phyloP scores from a whole-genome alignment of 2,329 filamentous ascomycete genomes.

The Fusarium sp. region DNA sequence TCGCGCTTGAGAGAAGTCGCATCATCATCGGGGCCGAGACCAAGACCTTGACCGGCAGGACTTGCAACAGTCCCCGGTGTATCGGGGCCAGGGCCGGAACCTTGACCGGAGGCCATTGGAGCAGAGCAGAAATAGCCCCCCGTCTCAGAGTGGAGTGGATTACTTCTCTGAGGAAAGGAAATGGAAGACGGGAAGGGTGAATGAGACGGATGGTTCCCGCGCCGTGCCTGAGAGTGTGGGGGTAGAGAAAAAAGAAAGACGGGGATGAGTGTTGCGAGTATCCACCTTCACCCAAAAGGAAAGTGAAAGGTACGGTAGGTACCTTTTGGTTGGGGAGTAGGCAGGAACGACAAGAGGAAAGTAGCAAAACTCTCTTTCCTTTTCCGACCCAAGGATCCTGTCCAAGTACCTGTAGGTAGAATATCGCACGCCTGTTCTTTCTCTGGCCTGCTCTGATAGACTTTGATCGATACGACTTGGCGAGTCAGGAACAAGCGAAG shows the following conservation, averaged over 20 bases:
- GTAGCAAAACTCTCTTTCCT: not conserved
- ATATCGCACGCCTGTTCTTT: not conserved
- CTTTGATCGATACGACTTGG: not conserved
- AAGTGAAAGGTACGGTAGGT: not conserved
- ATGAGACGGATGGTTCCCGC: slow-evolving; percentile 7
- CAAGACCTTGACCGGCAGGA: slow-evolving; percentile 22
- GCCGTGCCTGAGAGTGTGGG: slow-evolving; percentile 24
- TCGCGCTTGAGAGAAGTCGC: slow-evolving; percentile 39
- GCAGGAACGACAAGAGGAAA: not conserved
- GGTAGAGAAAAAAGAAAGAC: slow-evolving; percentile 5
- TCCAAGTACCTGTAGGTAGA: not conserved
- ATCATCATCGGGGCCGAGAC: slow-evolving; percentile 22
- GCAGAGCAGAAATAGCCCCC: slow-evolving; percentile 18
- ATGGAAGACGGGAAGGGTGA: slow-evolving; percentile 15
- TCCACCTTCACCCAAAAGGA: slow-evolving; percentile 18
- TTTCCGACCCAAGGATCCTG: not conserved
- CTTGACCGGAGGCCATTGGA: slow-evolving; percentile 39
- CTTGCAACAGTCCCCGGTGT: slow-evolving; percentile 35
- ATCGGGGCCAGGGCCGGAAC: slow-evolving; percentile 17
- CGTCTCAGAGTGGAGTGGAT: slow-evolving; percentile 16
- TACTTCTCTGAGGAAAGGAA: slow-evolving; percentile 23
- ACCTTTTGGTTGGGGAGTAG: not conserved
- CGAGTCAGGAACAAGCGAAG: slow-evolving; percentile 12
- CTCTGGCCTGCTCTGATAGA: not conserved
- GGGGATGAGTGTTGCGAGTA: slow-evolving; percentile 22